Evolutionary conservation across 192 early-diverging fungal species (phyloP).

Genomic region (Gorgonomyces haynaldii): DNA sequence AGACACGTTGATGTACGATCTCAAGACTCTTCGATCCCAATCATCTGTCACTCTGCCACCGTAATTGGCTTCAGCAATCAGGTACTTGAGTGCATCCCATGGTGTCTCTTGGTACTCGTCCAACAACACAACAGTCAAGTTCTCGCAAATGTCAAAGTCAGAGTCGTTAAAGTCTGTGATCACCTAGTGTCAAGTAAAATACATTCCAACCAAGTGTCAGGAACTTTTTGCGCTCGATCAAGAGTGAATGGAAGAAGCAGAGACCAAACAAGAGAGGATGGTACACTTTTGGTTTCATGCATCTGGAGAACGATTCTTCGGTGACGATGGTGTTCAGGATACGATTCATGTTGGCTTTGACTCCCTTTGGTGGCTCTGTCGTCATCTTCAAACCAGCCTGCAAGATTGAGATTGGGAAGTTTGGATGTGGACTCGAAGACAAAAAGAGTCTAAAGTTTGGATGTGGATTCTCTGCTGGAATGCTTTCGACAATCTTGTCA

Average conservation of each 20-base stretch:
- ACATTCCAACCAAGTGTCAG: slow-evolving; percentile 54
- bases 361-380: slow-evolving; percentile 50
- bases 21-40: slow-evolving; percentile 45
- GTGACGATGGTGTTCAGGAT: slow-evolving; percentile 32
- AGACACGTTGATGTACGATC: slow-evolving; percentile 46
- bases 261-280: slow-evolving; percentile 43
- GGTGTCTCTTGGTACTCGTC: slow-evolving; percentile 48
- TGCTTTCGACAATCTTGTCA: slow-evolving; percentile 48
- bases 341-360: slow-evolving; percentile 43
- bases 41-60: slow-evolving; percentile 52
- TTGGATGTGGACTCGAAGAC: slow-evolving; percentile 49
- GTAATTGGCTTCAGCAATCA: slow-evolving; percentile 56
- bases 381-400: slow-evolving; percentile 50
- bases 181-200: too few relatives aligned
- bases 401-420: slow-evolving; percentile 54
- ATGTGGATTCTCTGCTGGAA: slow-evolving; percentile 41
- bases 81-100: slow-evolving; percentile 53
- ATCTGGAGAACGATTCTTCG: slow-evolving; percentile 34
- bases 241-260: slow-evolving; percentile 47
- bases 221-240: slow-evolving; percentile 53
- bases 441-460: slow-evolving; percentile 49
- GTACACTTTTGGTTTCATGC: slow-evolving; percentile 36
- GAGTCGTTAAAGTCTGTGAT: slow-evolving; percentile 60
- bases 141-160: slow-evolving; percentile 54
- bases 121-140: slow-evolving; percentile 39